Base-by-base conservation (phyloP, 2,329 filamentous ascomycete species). In the Microcyclospora tardicrescens region DNA sequence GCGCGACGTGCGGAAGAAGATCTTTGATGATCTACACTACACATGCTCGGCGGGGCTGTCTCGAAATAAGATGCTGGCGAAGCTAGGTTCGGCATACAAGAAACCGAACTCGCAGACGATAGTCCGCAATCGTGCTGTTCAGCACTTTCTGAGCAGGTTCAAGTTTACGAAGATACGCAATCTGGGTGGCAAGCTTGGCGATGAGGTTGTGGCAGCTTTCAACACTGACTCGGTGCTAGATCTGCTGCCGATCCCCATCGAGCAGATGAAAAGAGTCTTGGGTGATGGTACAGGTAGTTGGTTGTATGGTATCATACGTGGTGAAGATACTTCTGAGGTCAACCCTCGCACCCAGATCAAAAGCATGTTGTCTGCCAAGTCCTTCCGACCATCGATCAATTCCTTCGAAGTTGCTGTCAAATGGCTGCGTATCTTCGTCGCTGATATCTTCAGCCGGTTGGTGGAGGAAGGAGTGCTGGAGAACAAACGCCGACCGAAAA, bases 121-220 rank as follows among this genome's bases (percentile, higher is more conserved):
- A n/a, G 78, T 98, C 35, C 80, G 91, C 16, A 89, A 84, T 56
- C 77, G 86, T 34, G 89, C 89, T 1, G 70, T 85, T 2, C 69
- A 78, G 45, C 70, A 80, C 33, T 98, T 98, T 54, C 65, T 98
- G 32, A 74, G 73, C 8, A 75, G 75, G 12, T 86, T 93, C 68
- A 94, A 93, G 55, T 89, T 95, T 54, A 93, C 86, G 12, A 94
- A 94, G 60, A 91, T 98, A 38, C 75, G 89, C 12, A 93, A 89
- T 59, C 65, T 98, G n/a, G 91, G 91, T 19, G 91, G 91, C 15
- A 96, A 96, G 63, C 68, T 96, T 24, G 91, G 91, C 5, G 84
- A 93, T 37, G 83, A 93, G 48, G 75, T 94, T 8, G 78, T 80
- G 1, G 73, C 79, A n/a, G 71, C 71, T 12, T 96, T 94, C 59